Conservation (phyloP, 139 green algal species). For the Coelastrella sp. region DNA sequence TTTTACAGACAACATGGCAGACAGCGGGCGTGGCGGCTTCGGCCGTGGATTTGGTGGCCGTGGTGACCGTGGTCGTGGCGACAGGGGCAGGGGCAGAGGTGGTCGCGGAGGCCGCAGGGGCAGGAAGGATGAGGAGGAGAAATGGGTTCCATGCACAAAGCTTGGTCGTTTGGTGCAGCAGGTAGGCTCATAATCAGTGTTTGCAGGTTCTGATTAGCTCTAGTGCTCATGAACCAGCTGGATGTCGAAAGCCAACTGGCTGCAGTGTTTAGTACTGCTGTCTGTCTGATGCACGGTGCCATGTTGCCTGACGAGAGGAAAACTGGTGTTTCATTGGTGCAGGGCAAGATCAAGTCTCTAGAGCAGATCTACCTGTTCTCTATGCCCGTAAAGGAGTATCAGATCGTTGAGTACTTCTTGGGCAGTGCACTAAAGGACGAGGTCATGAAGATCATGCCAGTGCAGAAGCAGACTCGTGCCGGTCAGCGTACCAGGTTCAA, state of each 20-base stretch:
- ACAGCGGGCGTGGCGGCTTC: conserved; percentile 87
- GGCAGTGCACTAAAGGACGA: conserved; percentile 90
- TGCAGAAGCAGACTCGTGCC: conserved; percentile 99
- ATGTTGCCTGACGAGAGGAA: too few species aligned
- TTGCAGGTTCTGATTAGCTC: not conserved
- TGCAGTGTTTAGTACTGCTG: not conserved
- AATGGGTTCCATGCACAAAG: conserved; percentile 98
- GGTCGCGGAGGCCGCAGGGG: conserved; percentile 80
- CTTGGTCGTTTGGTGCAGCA: conserved; percentile 98
- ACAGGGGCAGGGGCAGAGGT: conserved; percentile 69
- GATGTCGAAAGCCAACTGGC: too few species aligned
- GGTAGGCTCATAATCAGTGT: conserved; percentile 51
- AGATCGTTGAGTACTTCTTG: conserved; percentile 95
- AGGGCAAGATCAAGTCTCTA: conserved; percentile 99
- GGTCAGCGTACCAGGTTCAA: conserved; percentile 99
- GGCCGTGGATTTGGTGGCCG: conserved; percentile 90
- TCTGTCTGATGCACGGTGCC: too few species aligned
- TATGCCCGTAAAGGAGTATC: conserved; percentile 98
- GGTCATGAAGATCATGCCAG: conserved; percentile 99
- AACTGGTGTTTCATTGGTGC: too few species aligned
- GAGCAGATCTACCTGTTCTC: conserved; percentile 99
- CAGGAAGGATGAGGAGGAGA: conserved; percentile 94
- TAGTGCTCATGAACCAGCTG: not conserved
- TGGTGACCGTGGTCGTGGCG: conserved; percentile 77
- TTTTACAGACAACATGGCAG: conserved; percentile 57